Base-by-base conservation (phyloP, 2,329 filamentous ascomycete species). In the Monosporascus sp. region DNA sequence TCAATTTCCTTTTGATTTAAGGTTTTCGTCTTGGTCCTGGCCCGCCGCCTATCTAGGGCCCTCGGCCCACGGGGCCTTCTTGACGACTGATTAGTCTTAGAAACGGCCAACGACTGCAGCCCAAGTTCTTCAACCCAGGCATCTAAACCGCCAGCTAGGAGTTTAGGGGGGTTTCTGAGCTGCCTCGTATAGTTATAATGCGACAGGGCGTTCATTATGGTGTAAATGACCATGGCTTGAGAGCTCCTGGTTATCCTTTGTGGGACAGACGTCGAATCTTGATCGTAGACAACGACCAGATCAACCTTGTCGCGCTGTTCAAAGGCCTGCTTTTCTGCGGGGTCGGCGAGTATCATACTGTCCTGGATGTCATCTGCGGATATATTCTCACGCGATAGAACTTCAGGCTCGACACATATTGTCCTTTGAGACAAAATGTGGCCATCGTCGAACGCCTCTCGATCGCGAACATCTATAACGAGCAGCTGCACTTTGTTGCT, bases 91-190 rank as follows among this genome's bases (percentile, higher is more conserved):
- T 45, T 54, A 50, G 57, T 65, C 53, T 58, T 50, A 17, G 75
- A 78, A 11, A 71, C 72, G 54, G 77, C 73, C 8, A 85, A 74
- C 1, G 87, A 85, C 50, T 85, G 79, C 14, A 76, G 72, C 2
- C 94, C 93, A 62, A 96, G 78, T n/a, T 94, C 72, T 62, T 94
- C 87, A 18, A 85, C 74, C 94, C 94, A 99, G 5, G 90, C 89
- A 61, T 92, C 84, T 11, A 99, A 70, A 0, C 94, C 94, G 18
- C 94, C 94, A 50, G 81, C 76, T 1, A 99, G 75, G 35, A 99
- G 77, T 52, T 90, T 88, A 0, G 93, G 92, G 3, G 81, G 79
- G 25, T 84, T 78, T 54, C 83, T 87, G 35, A 96, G 72, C 9
- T 87, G 86, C 60, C 88, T 89, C 17, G 86, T 85, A 54, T 87